A percentile compares a stretch with the other conserved stretches of the same genome.
phyloP scores from a whole-genome alignment of 2,329 filamentous ascomycete species.

The Lanzia echinophila region DNA sequence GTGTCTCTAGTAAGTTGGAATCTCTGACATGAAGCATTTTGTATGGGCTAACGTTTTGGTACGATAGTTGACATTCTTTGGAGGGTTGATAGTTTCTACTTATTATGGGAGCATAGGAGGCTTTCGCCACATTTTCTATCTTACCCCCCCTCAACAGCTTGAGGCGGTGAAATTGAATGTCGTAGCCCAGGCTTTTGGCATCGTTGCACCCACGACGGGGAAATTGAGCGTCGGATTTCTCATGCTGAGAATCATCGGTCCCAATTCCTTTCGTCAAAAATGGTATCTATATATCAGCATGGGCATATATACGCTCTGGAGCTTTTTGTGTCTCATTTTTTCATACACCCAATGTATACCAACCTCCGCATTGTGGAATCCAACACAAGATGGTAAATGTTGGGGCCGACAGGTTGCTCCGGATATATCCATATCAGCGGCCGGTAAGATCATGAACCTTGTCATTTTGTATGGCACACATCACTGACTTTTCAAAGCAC shows the following conservation, averaged over 20 bases:
- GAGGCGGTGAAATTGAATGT: slow-evolving; percentile 1
- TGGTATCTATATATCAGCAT: slow-evolving; percentile 6
- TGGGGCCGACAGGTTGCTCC: neutral
- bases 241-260: slow-evolving; percentile 6
- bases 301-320: neutral
- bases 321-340: slow-evolving; percentile 1
- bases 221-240: slow-evolving; percentile 7
- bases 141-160: neutral
- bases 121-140: slow-evolving; percentile 6
- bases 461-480: neutral
- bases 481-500: neutral
- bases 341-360: slow-evolving; percentile 5
- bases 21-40: no score
- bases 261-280: neutral
- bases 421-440: no score
- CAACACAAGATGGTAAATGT: neutral
- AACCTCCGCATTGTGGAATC: slow-evolving; percentile 1
- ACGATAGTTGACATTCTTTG: no score
- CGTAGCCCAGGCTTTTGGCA: neutral
- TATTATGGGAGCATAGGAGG: slow-evolving; percentile 3
- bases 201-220: slow-evolving; percentile 1
- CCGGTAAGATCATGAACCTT: no score
- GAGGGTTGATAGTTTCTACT: neutral
- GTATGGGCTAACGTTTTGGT: no score
- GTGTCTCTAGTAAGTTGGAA: no score